Conservation (phyloP, 768 basidiomycete genomes). For the Lactifluus volemus region DNA sequence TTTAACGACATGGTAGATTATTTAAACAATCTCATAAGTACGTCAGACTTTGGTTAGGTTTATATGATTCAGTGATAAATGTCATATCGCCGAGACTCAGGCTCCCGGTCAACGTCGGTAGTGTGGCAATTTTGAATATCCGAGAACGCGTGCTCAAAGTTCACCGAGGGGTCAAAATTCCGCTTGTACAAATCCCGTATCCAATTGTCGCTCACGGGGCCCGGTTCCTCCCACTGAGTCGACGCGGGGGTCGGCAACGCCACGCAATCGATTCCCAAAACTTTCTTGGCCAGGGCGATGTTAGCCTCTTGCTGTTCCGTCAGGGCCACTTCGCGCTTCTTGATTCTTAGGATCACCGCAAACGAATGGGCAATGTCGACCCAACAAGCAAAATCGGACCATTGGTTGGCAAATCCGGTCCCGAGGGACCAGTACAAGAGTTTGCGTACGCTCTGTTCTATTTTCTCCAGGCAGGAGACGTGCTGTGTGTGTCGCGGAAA, state of each 20-base stretch:
- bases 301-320: no score
- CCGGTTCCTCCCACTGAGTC: neutral
- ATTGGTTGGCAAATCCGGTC: neutral
- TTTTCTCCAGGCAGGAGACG: neutral
- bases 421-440: neutral
- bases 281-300: neutral
- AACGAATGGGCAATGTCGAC: neutral
- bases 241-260: neutral
- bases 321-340: neutral
- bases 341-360: neutral
- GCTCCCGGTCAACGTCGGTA: no score
- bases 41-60: no score
- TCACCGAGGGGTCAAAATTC: neutral
- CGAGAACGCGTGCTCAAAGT: neutral
- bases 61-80: no score
- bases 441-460: neutral
- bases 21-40: no score
- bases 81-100: no score
- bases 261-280: neutral
- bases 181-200: neutral
- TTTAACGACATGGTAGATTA: no score
- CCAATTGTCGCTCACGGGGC: neutral
- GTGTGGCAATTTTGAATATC: neutral
- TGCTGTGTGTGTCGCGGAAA: neutral
- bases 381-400: neutral